Percentiles rank a stretch among this genome's conserved stretches.
phyloP scores from a whole-genome alignment of 805 yeast species.

The Cyberlindnera subsufficiens region DNA sequence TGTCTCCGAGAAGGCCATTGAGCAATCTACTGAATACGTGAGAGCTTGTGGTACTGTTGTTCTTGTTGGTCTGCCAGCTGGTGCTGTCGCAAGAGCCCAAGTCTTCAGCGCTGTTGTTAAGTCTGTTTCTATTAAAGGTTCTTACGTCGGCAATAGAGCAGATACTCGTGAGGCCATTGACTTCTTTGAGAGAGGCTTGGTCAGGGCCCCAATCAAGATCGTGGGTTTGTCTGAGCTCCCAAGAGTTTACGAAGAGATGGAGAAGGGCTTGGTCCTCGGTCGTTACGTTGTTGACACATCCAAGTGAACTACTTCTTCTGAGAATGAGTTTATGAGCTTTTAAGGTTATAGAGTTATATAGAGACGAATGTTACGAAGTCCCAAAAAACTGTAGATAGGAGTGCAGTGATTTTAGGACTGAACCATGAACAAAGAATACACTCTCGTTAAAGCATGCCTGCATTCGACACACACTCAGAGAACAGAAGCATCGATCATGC shows the following conservation, averaged over 20 bases:
- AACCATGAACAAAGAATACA: too few species aligned
- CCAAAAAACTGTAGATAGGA: too few species aligned
- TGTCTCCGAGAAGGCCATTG: slow-evolving; percentile 47
- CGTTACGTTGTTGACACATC: slow-evolving; percentile 79
- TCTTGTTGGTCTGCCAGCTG: slow-evolving; percentile 54
- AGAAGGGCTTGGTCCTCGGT: slow-evolving; percentile 53
- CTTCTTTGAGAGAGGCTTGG: slow-evolving; percentile 59
- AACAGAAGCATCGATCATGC: too few species aligned
- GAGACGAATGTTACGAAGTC: too few species aligned
- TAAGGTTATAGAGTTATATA: too few species aligned
- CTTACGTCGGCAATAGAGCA: slow-evolving; percentile 22
- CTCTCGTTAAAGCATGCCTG: too few species aligned
- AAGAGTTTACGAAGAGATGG: slow-evolving; percentile 48
- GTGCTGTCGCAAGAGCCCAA: slow-evolving; percentile 38
- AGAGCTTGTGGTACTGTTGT: slow-evolving; percentile 57
- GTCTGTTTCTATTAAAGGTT: slow-evolving; percentile 37
- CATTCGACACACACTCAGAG: too few species aligned
- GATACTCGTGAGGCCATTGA: slow-evolving; percentile 59
- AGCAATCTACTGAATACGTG: slow-evolving; percentile 43
- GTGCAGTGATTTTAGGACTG: too few species aligned
- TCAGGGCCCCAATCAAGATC: slow-evolving; percentile 52
- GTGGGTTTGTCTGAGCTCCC: slow-evolving; percentile 51
- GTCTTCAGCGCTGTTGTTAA: slow-evolving; percentile 44
- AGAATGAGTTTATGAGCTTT: background rate
- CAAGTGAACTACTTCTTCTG: slow-evolving; percentile 29